phyloP scores from a whole-genome alignment of 306 rosid genomes.

The Cucurbita moschata region DNA sequence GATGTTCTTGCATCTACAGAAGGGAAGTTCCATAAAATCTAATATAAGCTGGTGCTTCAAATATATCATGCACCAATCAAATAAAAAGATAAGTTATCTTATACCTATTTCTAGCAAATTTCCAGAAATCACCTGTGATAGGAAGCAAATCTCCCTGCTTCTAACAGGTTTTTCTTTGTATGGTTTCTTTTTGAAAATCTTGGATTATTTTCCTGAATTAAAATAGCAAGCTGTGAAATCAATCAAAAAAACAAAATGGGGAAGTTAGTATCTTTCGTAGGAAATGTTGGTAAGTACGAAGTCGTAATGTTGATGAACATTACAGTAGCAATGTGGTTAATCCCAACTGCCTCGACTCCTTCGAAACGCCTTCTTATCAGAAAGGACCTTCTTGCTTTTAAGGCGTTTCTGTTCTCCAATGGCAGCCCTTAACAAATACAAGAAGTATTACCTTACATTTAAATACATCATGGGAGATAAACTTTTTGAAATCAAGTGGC shows the following conservation, averaged over 20 bases:
- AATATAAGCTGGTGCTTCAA: not conserved
- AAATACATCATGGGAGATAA: not conserved
- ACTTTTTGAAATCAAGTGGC: not conserved
- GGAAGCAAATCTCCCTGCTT: not conserved
- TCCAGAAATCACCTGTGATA: not conserved
- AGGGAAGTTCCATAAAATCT: not conserved
- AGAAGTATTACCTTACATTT: conserved; percentile 4
- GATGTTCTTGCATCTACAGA: not conserved
- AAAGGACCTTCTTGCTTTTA: conserved; percentile 73
- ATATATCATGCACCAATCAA: not conserved
- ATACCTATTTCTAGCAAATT: not conserved
- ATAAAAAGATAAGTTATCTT: not conserved
- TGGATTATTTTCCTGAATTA: not conserved
- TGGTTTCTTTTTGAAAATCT: not conserved
- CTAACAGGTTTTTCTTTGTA: not conserved
- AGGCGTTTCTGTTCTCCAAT: conserved; percentile 87
- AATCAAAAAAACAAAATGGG: not conserved
- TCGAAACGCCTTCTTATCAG: conserved; percentile 70
- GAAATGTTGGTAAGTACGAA: not conserved
- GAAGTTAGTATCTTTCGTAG: not conserved
- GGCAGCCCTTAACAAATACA: conserved; percentile 53
- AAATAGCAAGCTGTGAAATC: not conserved
- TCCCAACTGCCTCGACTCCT: conserved; percentile 82
- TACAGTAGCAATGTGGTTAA: not conserved
- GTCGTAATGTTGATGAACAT: not conserved